phyloP scores from a whole-genome alignment of 495 filamentous ascomycete species.

The Talaromyces borbonicus region DNA sequence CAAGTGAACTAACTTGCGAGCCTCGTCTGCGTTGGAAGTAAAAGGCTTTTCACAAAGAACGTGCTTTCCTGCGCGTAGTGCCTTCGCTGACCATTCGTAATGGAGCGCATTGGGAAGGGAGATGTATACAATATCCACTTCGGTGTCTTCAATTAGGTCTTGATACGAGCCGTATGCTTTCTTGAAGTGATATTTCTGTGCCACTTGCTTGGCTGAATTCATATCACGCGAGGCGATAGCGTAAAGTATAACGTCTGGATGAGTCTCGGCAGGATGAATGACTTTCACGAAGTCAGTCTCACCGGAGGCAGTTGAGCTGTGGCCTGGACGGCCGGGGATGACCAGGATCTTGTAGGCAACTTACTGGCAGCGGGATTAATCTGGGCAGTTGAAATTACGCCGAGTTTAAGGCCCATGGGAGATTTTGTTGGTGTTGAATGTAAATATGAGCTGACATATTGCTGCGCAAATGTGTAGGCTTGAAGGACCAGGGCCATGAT shows the following conservation, averaged over 20 bases:
- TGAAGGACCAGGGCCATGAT: slow-evolving; percentile 20
- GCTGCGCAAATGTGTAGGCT: slow-evolving; percentile 15
- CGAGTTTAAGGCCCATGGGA: slow-evolving; percentile 14
- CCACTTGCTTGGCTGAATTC: slow-evolving; percentile 4
- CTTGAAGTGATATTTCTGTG: slow-evolving; percentile 23
- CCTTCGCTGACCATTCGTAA: slow-evolving; percentile 8
- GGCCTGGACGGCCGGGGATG: no score
- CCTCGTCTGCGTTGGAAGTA: slow-evolving; percentile 22
- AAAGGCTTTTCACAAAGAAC: slow-evolving; percentile 34
- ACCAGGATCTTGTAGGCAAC: no score
- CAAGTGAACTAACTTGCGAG: slow-evolving; percentile 14
- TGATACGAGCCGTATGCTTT: slow-evolving; percentile 11
- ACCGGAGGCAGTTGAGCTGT: no score
- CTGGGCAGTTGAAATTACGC: slow-evolving; percentile 15
- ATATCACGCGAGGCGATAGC: slow-evolving; percentile 16
- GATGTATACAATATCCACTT: slow-evolving; percentile 14
- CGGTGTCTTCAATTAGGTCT: slow-evolving; percentile 9
- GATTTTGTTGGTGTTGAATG: slow-evolving; percentile 12
- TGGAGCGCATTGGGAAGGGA: slow-evolving; percentile 12
- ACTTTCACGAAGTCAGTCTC: no score
- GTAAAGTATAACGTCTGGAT: slow-evolving; percentile 16
- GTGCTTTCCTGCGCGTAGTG: slow-evolving; percentile 24
- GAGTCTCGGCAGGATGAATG: slow-evolving; percentile 14
- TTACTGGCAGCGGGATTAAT: slow-evolving; percentile 16
- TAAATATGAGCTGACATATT: slow-evolving; percentile 14